Evolutionary conservation across 169 alveolate genomes (phyloP), one percentile per base, ranked within the genome.

Genomic region (Cryptosporidium parvum): DNA sequence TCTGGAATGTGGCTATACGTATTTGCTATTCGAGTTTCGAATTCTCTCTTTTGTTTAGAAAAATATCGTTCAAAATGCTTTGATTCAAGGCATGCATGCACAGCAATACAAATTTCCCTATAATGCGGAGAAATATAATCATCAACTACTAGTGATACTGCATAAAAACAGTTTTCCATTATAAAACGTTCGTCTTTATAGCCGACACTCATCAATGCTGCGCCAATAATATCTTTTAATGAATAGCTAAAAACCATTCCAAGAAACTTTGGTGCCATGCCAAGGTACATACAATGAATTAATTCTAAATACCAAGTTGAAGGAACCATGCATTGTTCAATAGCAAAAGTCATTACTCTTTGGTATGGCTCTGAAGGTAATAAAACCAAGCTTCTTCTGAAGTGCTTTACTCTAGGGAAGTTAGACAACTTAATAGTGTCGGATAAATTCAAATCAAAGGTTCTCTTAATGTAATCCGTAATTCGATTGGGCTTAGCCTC

Each of bases 301-400:
- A 80, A 39, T 80, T 80, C 89, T 23, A 80, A 48, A 59, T 80
- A 65, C 89, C 89, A 80, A 23, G n/a, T 62, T 10, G 89, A 62
- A n/a, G 89, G 89, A 26, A 80, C 39, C 75, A 80, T 18, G 16
- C 89, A 80, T 23, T 45, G 59, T n/a, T 80, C 89, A 37, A 80
- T 80, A 7, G 89, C 89, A 61, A 31, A 80, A 29, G 80, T 29
- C 89, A 80, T 80, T 44, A 65, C 67, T 26, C 89, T 59, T 26
- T 80, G 89, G 21, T 80, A 80, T 21, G 89, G 89, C 52, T 80
- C 89, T 12, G 53, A 5, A 6, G 89, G n/a, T n/a, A 80, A 37
- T 16, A 26, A 29, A 26, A 31, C 29, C 45, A 80, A 48, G 14
- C 44, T 48, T 73, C 62, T 80, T 29, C 35, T 80, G n/a, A 23